A percentile compares a stretch with the other conserved stretches of the same genome.
These are phyloP conservation scores for Penicillium daleae DNA, from an alignment of 495 filamentous ascomycete species.

Conservation along the genomic window DNA sequence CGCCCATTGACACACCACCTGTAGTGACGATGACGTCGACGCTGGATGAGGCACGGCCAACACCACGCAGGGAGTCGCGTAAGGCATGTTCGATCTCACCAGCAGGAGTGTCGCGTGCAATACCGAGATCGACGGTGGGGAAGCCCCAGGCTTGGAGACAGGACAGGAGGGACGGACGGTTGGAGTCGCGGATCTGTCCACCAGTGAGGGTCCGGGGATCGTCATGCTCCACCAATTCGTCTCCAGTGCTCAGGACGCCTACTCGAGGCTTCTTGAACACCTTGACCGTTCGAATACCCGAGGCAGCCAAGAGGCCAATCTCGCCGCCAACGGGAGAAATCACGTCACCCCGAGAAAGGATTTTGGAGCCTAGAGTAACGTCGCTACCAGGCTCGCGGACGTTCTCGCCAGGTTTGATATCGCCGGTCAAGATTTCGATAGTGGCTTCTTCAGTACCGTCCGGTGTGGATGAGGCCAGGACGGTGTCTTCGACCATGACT, in stretches of 20 bases:
- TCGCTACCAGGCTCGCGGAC: conserved; percentile 92
- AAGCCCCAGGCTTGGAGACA: conserved; percentile 78
- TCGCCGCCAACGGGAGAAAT: conserved; percentile 88
- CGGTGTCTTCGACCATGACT: conserved; percentile 97
- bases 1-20: conserved; percentile 97
- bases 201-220: conserved; percentile 62
- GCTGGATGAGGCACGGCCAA: conserved; percentile 35
- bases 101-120: conserved; percentile 73
- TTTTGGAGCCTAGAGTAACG: conserved; percentile 64
- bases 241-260: conserved; percentile 91
- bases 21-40: conserved; percentile 89
- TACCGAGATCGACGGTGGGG: conserved; percentile 81
- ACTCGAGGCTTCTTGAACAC: conserved; percentile 78
- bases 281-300: conserved; percentile 72
- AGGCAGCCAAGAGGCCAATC: conserved; percentile 83
- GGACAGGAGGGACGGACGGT: conserved; percentile 81
- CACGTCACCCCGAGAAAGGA: conserved; percentile 75
- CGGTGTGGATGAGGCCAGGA: conserved; percentile 69
- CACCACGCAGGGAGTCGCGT: conserved; percentile 66
- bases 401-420: conserved; percentile 81
- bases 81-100: conserved; percentile 78
- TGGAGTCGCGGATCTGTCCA: conserved; percentile 92
- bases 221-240: conserved; percentile 85
- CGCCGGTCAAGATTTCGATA: conserved; percentile 78
- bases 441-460: conserved; percentile 84